These are phyloP conservation scores for Saccharomycopsis fibuligera DNA, from an alignment of 805 yeast genomes.

Conservation along the genomic window DNA sequence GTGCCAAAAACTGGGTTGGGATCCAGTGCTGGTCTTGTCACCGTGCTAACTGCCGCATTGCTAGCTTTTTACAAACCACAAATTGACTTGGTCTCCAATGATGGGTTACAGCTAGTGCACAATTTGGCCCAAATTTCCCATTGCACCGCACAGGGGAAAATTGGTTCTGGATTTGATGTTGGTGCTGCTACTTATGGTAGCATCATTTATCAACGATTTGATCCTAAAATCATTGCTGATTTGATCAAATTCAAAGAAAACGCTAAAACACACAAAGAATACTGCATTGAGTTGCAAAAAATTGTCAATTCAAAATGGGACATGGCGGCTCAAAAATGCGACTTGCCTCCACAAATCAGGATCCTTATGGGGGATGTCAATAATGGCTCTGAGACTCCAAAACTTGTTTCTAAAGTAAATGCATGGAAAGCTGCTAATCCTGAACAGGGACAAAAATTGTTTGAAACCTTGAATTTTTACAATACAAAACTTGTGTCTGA, in stretches of 20 bases:
- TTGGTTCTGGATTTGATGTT: conserved; percentile 96
- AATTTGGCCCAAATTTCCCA: conserved; percentile 86
- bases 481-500: conserved; percentile 51
- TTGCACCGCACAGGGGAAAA: conserved; percentile 88
- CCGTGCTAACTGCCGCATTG: conserved; percentile 70
- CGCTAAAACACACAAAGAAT: conserved; percentile 24
- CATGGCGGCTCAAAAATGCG: conserved; percentile 45
- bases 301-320: conserved; percentile 35
- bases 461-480: conserved; percentile 47
- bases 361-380: conserved; percentile 89
- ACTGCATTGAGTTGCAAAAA: conserved; percentile 28
- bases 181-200: conserved; percentile 95
- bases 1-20: conserved; percentile 95
- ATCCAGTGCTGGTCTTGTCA: conserved; percentile 88
- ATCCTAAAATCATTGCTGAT: conserved; percentile 42
- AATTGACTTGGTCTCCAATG: conserved; percentile 27
- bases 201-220: conserved; percentile 71
- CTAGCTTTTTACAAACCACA: conserved; percentile 38
- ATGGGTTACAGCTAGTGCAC: conserved; percentile 45
- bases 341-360: conserved; percentile 61
- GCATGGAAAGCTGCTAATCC: conserved; percentile 58
- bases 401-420: conserved; percentile 69
- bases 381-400: conserved; percentile 93
- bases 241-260: conserved; percentile 29
- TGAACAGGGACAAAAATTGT: conserved; percentile 45